Percentiles rank a stretch among this genome's conserved stretches.
Conservation (phyloP, 352 stramenopile species). For the Globisporangium viniferum region DNA sequence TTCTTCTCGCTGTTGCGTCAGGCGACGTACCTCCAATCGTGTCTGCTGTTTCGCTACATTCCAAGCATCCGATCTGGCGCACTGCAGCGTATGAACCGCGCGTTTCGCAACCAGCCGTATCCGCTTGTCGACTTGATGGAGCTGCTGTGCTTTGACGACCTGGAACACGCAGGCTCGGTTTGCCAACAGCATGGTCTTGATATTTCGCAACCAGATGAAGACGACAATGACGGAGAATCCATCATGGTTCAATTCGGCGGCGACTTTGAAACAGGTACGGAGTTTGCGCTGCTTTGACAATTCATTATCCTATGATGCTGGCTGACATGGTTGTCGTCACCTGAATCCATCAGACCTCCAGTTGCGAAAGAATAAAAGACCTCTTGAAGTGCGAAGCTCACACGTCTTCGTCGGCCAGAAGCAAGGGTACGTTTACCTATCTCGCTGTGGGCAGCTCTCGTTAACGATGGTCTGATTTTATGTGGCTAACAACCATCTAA, state of each 20-base stretch:
- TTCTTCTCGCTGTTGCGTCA: constrained; percentile 79
- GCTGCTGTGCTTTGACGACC: constrained; percentile 78
- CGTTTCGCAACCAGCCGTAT: constrained; percentile 67
- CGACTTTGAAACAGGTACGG: constrained; percentile 71
- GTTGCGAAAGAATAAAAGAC: constrained; percentile 63
- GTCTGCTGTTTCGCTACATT: constrained; percentile 81
- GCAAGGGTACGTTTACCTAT: constrained; percentile 52
- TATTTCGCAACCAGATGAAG: constrained; percentile 42
- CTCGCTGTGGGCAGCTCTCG: background rate
- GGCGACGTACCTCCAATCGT: constrained; percentile 81
- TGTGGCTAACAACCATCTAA: background rate
- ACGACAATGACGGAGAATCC: constrained; percentile 39
- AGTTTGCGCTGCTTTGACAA: background rate
- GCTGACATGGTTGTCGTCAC: background rate
- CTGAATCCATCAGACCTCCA: constrained; percentile 42
- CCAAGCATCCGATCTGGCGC: constrained; percentile 67
- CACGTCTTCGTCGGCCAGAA: constrained; percentile 77
- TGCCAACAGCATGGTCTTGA: constrained; percentile 66
- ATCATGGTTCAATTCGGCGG: constrained; percentile 72
- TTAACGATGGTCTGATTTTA: background rate
- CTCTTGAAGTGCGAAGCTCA: constrained; percentile 49
- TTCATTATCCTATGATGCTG: background rate
- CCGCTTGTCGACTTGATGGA: constrained; percentile 59
- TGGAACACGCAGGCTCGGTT: constrained; percentile 63
- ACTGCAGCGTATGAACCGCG: constrained; percentile 78